Evolutionary conservation across 2,329 filamentous ascomycete genomes (phyloP), one percentile per base, ranked within the genome.

Genomic region (Penicillium hordei): DNA sequence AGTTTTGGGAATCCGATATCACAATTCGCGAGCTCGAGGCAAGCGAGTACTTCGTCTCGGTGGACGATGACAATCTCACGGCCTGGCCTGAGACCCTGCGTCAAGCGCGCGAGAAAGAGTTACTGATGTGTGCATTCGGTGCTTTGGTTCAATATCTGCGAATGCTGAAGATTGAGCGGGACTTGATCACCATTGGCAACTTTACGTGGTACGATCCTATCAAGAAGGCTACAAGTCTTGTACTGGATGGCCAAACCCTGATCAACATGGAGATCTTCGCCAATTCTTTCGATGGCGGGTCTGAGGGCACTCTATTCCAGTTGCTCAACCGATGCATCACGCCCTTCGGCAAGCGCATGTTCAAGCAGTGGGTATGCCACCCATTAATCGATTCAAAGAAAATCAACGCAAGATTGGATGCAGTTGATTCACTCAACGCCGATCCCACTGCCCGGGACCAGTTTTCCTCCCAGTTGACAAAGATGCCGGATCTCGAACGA

Each of bases 191-290:
- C 0, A 89, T 97, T 65, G 89, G 90, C 62, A 96, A 95, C 71
- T 97, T 99, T 70, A 85, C 87, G 52, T 89, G 87, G 82, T 99
- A 99, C 73, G 92, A 89, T 70, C 94, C 94, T 0, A 97, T 99
- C 51, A 89, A 89, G 69, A 96, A 97, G 71, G 83, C 87, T 1
- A 91, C 92, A 13, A 97, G 91, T 31, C 79, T 99, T 44, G 89
- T 99, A 10, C 83, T 99, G 1, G 94, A 99, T 67, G 94, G 94
- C 0, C 94, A 99, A 72, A 97, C 93, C 23, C 81, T 99, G 66
- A 95, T 96, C 80, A 99, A 99, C 69, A 86, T 99, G n/a, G 94
- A 99, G 72, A 85, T 99, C 5, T 99, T 99, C 66, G 85, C 91
- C 66, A 99, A 99, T 75, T 93, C 89, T 0, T 91, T 89, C 64